Evolutionary conservation across 108 stramenopile species (phyloP).

Genomic region (Pseudonitzschia multistriata): DNA sequence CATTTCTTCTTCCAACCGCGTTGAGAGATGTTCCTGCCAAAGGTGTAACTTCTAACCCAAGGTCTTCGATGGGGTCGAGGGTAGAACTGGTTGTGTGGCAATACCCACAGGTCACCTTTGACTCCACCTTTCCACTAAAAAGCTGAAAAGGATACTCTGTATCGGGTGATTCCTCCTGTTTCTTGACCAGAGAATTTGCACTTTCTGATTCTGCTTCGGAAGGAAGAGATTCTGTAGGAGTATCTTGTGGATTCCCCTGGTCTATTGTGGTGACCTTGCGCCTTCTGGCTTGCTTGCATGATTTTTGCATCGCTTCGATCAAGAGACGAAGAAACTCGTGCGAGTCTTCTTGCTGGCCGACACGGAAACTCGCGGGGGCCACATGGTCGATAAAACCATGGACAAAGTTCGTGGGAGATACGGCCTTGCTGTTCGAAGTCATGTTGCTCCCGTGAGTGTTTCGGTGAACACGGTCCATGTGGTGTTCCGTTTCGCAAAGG

Average conservation of each 20-base stretch:
- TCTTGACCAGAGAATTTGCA: neutral
- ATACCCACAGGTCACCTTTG: conserved; percentile 72
- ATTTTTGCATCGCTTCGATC: conserved; percentile 93
- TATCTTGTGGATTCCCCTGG: conserved; percentile 34
- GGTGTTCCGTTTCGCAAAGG: conserved; percentile 76
- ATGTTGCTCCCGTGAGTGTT: conserved; percentile 17
- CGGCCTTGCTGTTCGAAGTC: conserved; percentile 41
- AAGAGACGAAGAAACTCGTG: conserved; percentile 97
- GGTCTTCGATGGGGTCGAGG: conserved; percentile 88
- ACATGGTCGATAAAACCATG: conserved; percentile 80
- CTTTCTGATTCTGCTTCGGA: conserved; percentile 16
- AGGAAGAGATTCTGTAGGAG: conserved; percentile 20
- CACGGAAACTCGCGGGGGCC: conserved; percentile 80
- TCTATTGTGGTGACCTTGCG: neutral
- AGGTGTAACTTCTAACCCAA: conserved; percentile 77
- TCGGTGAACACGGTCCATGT: conserved; percentile 61
- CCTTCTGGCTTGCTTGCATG: conserved; percentile 58
- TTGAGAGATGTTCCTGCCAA: conserved; percentile 35
- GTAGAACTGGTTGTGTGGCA: conserved; percentile 65
- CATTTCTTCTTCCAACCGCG: conserved; percentile 7
- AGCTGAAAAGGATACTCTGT: conserved; percentile 83
- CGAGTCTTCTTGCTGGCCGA: conserved; percentile 95
- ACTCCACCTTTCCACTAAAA: conserved; percentile 84
- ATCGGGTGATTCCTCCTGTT: conserved; percentile 13
- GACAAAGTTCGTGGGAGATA: conserved; percentile 72